Conservation (phyloP, 2,329 filamentous ascomycete species). For the Pseudopyrenochaeta lycopersici region DNA sequence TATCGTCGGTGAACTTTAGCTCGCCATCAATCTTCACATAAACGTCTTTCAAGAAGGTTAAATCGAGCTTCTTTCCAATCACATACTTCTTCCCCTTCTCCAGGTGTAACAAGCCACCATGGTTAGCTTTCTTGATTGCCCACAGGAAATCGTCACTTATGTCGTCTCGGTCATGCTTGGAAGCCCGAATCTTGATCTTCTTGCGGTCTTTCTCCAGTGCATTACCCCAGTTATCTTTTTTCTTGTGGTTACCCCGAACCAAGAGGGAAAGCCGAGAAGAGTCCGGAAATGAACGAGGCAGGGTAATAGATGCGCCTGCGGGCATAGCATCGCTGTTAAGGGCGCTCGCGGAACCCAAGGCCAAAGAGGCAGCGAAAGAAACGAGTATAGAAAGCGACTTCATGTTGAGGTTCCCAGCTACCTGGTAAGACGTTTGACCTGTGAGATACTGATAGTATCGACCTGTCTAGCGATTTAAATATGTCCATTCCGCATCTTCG, state of each 20-base stretch:
- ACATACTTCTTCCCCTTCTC: constrained; percentile 64
- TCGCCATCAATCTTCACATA: constrained; percentile 68
- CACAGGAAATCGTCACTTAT: constrained; percentile 64
- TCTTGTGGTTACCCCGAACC: constrained; percentile 11
- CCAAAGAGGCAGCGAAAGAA: constrained; percentile 20
- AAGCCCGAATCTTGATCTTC: constrained; percentile 63
- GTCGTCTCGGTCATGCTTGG: constrained; percentile 64
- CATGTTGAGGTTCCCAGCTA: constrained; percentile 18
- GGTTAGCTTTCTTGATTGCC: constrained; percentile 65
- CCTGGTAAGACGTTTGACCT: neutral
- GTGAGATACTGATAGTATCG: neutral
- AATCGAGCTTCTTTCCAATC: constrained; percentile 67
- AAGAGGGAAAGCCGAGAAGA: constrained; percentile 14
- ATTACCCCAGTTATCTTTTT: constrained; percentile 44
- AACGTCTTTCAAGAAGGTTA: constrained; percentile 66
- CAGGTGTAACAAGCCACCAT: constrained; percentile 66
- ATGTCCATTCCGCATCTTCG: neutral
- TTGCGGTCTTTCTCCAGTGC: constrained; percentile 49
- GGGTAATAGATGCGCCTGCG: constrained; percentile 23
- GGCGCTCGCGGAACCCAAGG: constrained; percentile 20
- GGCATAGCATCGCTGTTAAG: constrained; percentile 19
- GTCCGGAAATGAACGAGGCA: constrained; percentile 4
- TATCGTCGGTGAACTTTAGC: constrained; percentile 58
- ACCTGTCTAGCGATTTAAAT: neutral
- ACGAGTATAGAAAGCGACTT: constrained; percentile 26